phyloP scores from a whole-genome alignment of 805 yeast species.

The Candida krabiensis region DNA sequence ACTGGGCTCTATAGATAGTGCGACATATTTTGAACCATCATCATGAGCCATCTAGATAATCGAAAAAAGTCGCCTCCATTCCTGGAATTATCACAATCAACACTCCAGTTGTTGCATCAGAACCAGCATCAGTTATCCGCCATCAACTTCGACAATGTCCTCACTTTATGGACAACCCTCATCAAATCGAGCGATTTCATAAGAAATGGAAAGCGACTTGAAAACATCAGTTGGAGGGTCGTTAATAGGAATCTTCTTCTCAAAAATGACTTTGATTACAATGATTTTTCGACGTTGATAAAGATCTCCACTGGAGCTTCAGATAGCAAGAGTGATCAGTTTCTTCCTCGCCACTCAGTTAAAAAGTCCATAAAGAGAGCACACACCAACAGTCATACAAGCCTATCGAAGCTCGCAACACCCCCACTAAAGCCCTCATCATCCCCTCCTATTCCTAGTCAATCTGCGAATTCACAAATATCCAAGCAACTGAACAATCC shows the following conservation, averaged over 20 bases:
- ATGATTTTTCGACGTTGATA: conserved; percentile 30
- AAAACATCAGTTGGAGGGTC: conserved; percentile 37
- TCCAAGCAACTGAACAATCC: neutral
- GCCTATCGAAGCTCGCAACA: conserved; percentile 1
- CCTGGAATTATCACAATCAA: conserved; percentile 31
- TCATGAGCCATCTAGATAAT: conserved; percentile 23
- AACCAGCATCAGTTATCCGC: conserved; percentile 20
- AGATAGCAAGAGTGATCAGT: neutral
- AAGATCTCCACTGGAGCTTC: conserved; percentile 24
- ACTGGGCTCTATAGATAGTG: too few relatives aligned
- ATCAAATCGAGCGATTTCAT: conserved; percentile 33
- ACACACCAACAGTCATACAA: neutral
- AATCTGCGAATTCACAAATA: neutral
- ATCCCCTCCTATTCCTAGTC: conserved; percentile 2
- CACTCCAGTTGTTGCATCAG: conserved; percentile 24
- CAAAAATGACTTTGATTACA: conserved; percentile 21
- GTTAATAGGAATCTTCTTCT: conserved; percentile 32
- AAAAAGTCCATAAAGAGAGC: neutral
- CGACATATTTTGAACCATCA: too few relatives aligned
- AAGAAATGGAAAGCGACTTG: conserved; percentile 34
- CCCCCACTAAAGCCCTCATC: conserved; percentile 4
- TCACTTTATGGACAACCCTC: conserved; percentile 42
- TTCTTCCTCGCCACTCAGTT: neutral
- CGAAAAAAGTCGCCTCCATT: conserved; percentile 32
- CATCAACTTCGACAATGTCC: conserved; percentile 39